Evolutionary conservation across 1,139 yeast genomes (phyloP), one percentile per base, ranked within the genome.

Genomic region (Blastobotrys raffinosifermentans): DNA sequence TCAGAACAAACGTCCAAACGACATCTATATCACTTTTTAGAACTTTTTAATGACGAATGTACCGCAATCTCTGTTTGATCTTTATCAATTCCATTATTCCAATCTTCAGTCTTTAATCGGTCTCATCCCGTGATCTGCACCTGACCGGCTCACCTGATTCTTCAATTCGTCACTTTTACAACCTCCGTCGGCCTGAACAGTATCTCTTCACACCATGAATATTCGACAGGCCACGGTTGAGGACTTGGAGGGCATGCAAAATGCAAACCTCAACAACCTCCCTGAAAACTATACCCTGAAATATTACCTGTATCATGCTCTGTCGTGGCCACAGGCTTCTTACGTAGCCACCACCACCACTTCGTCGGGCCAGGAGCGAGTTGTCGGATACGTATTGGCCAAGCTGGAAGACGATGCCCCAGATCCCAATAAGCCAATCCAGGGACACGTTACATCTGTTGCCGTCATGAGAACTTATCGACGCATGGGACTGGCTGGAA

Each of bases 281-380:
- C 98, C 99, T 3, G 99, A 91, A 60, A 91, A 91, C 63, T 91
- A 91, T 58, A 82, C 83, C 49, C 68, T 89, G 63, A 89, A 89
- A 63, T 91, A 89, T 63, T 91, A 89, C 61, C 74, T 93, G 73
- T 91, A 91, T 61, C 99, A 91, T 61, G 74, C 87, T 14, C 67
- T 89, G 40, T 81, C 96, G 29, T 91, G 98, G 98, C 98, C 99
- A 2, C 96, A 91, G 60, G 94, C 94, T 5, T 85, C 96, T 35
- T 91, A 80, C 66, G 98, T 91, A 23, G 98, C 98, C 17, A 81
- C 93, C 1, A 84, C 93, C 1, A 77, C 73, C 2, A 73, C 69
- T 37, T 52, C 62, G 10, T 58, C 55, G 18, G 70, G 65, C 17
- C 63, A 60, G 17, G 95, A 85, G 58, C 81, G 85, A 49, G 72